Percentiles rank a stretch among this genome's conserved stretches.
Evolutionary conservation across 257 asterid genomes (phyloP).

Genomic region (Gentiana dahurica): DNA sequence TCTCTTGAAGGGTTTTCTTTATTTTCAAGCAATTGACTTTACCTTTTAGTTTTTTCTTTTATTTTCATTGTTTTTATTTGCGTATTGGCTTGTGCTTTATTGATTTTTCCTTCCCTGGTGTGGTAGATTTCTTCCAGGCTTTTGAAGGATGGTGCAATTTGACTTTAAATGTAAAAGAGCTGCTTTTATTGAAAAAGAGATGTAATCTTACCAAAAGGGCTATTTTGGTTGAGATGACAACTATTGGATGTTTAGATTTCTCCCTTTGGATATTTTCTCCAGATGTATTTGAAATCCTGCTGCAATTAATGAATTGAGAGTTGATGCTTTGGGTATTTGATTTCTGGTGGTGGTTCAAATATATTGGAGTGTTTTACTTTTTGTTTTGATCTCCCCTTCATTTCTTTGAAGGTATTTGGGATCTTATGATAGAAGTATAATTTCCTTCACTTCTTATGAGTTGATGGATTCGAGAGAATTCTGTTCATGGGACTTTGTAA

Average conservation of each 20-base stretch:
- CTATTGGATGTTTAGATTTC: constrained; percentile 1
- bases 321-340: background rate
- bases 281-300: too few relatives aligned
- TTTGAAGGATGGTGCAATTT: constrained; percentile 44
- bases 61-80: constrained; percentile 2
- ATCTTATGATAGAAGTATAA: constrained; percentile 22
- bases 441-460: constrained; percentile 24
- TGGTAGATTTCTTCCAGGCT: constrained; percentile 32
- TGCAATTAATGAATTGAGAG: constrained; percentile 2
- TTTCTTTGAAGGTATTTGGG: constrained; percentile 16
- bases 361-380: constrained; percentile 8
- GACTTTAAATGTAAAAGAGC: constrained; percentile 46
- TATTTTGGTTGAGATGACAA: constrained; percentile 14
- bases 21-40: constrained; percentile 30
- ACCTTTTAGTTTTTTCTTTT: constrained; percentile 13
- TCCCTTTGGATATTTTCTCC: constrained; percentile 7
- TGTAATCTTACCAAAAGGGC: constrained; percentile 3
- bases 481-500: constrained; percentile 13
- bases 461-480: constrained; percentile 27
- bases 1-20: constrained; percentile 38
- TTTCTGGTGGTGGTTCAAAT: constrained; percentile 9
- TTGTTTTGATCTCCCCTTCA: constrained; percentile 1
- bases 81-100: constrained; percentile 14
- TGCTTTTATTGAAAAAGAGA: constrained; percentile 8
- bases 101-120: background rate